phyloP scores from a whole-genome alignment of 805 yeast genomes.

The Nakazawaea ishiwadae region DNA sequence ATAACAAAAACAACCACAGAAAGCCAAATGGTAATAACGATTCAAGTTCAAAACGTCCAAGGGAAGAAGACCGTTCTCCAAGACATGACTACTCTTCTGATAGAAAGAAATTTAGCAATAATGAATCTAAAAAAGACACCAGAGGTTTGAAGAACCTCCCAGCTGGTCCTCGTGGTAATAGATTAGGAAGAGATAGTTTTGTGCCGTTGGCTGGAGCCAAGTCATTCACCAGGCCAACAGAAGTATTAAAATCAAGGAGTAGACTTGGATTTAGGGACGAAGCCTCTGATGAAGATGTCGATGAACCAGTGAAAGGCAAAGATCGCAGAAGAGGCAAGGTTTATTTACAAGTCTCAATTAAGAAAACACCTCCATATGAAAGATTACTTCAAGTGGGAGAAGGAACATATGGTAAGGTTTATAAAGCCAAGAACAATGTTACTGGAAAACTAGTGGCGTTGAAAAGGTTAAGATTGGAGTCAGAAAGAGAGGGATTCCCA shows the following conservation, averaged over 20 bases:
- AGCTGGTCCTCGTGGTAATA: slow-evolving; percentile 9
- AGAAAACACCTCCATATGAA: slow-evolving; percentile 46
- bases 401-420: slow-evolving; percentile 96
- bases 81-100: slow-evolving; percentile 4
- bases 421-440: slow-evolving; percentile 70
- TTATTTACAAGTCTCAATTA: slow-evolving; percentile 8
- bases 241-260: slow-evolving; percentile 9
- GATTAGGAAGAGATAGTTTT: slow-evolving; percentile 6
- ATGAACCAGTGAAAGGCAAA: background rate
- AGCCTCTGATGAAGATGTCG: slow-evolving; percentile 6
- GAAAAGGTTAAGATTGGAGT: slow-evolving; percentile 76
- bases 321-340: slow-evolving; percentile 3
- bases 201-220: slow-evolving; percentile 1
- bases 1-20: background rate
- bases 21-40: too few relatives aligned
- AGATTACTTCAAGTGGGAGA: slow-evolving; percentile 93
- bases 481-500: slow-evolving; percentile 93
- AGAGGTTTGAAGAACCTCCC: slow-evolving; percentile 9
- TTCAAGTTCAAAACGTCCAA: slow-evolving; percentile 7
- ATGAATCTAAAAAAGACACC: background rate
- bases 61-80: slow-evolving; percentile 9
- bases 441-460: slow-evolving; percentile 80
- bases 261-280: slow-evolving; percentile 12
- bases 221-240: slow-evolving; percentile 11
- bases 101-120: background rate